Evolutionary conservation across 2,329 filamentous ascomycete species (phyloP), one percentile per base, ranked within the genome.

Genomic region (Aureobasidium sp.): DNA sequence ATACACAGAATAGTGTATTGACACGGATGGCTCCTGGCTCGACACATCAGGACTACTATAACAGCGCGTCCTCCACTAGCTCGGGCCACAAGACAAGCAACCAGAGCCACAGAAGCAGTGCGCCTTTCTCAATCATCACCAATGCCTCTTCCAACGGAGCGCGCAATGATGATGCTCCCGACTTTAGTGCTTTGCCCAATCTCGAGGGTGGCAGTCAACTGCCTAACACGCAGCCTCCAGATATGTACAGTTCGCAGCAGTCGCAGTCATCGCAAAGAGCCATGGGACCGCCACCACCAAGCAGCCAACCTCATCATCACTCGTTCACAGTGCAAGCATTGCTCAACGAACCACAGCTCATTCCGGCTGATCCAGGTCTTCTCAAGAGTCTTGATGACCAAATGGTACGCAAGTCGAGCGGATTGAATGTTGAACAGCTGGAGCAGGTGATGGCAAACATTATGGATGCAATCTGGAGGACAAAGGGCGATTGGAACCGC

Each of bases 401-500:
- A 41, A 77, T 96, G 37, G 86, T 87, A 0, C 76, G 82, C 32
- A 79, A 81, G 48, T 93, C 89, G 2, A 86, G 84, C 25, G 90
- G 90, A 0, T 90, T 89, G 72, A 89, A 87, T 0, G 89, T 99
- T 58, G 94, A 99, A 76, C 93, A 99, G 73, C 78, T 99, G 25
- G 93, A 97, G 78, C 93, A 97, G 74, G 87, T 97, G 72, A 92
- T 92, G 72, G 87, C 91, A 8, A 86, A 88, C 66, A 78, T 97
- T 65, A 97, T 97, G 93, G 89, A 93, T 64, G 85, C 87, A 65
- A 83, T 97, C 48, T 99, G 94, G 94, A 81, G 81, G 64, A 83
- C 83, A 63, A 83, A 91, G 54, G 82, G 85, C 52, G 87, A 95
- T 69, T 94, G 90, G 84, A 94, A 99, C 74, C 85, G 94, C 47